Percentiles rank a stretch among this genome's conserved stretches.
Conservation (phyloP, 441 rosid species). For the Populus hybrid region DNA sequence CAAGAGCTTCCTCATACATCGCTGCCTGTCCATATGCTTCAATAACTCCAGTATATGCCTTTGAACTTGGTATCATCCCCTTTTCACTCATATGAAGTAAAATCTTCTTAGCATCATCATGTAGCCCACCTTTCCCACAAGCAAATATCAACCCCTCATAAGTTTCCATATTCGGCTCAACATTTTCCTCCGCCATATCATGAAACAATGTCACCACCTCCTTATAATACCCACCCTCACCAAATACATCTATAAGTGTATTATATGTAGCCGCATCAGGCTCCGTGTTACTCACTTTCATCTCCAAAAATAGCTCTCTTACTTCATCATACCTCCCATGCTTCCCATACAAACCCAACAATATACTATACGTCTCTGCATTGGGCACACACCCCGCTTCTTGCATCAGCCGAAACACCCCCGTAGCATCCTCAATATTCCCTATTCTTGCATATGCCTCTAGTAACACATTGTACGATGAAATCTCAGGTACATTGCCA, state of each 20-base stretch:
- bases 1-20: slow-evolving; percentile 84
- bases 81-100: slow-evolving; percentile 74
- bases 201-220: slow-evolving; percentile 93
- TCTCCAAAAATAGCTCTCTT: slow-evolving; percentile 84
- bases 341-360: slow-evolving; percentile 80
- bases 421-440: slow-evolving; percentile 69
- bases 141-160: slow-evolving; percentile 87
- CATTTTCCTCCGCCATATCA: slow-evolving; percentile 94
- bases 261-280: slow-evolving; percentile 89
- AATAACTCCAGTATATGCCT: slow-evolving; percentile 75
- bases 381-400: slow-evolving; percentile 74
- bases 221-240: slow-evolving; percentile 96
- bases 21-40: slow-evolving; percentile 96
- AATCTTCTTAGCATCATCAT: slow-evolving; percentile 74
- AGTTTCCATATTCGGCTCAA: slow-evolving; percentile 86
- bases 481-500: slow-evolving; percentile 77
- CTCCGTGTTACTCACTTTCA: slow-evolving; percentile 86
- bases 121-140: slow-evolving; percentile 92
- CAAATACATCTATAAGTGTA: slow-evolving; percentile 78
- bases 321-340: slow-evolving; percentile 79
- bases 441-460: slow-evolving; percentile 73
- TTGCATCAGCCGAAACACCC: slow-evolving; percentile 88
- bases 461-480: slow-evolving; percentile 77
- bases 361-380: slow-evolving; percentile 64
- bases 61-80: slow-evolving; percentile 76